Evolutionary conservation across 176 grass and related monocot species (phyloP).

Genomic region (Cenchrus purpureus): DNA sequence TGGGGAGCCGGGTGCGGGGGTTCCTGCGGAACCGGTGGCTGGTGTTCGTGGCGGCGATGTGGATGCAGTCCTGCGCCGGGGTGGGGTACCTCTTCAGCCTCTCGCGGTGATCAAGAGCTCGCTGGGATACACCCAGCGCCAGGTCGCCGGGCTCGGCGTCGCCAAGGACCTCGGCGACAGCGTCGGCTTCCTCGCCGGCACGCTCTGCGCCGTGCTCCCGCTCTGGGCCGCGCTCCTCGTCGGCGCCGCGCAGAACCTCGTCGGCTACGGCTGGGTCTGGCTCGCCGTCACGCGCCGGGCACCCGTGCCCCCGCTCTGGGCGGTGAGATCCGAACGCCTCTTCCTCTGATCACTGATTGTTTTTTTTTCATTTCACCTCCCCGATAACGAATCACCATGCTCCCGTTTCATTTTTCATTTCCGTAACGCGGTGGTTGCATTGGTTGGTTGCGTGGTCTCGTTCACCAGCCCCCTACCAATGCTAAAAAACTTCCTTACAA

Average conservation of each 20-base stretch:
- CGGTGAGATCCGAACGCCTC: slow-evolving; percentile 55
- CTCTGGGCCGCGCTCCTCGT: slow-evolving; percentile 87
- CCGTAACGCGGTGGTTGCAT: background rate
- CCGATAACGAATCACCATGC: slow-evolving; percentile 1
- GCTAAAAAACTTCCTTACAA: background rate
- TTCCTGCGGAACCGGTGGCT: slow-evolving; percentile 82
- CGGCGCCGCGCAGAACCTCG: slow-evolving; percentile 80
- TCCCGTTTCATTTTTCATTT: background rate
- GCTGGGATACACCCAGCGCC: slow-evolving; percentile 84
- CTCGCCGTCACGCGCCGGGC: slow-evolving; percentile 62
- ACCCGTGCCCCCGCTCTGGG: slow-evolving; percentile 75
- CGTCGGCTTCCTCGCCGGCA: slow-evolving; percentile 86
- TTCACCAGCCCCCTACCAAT: background rate
- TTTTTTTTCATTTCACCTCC: background rate
- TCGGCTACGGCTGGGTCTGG: slow-evolving; percentile 88
- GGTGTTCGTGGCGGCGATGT: slow-evolving; percentile 97
- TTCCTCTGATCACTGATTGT: too few species aligned
- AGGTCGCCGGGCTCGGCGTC: slow-evolving; percentile 83
- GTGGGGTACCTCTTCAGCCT: slow-evolving; percentile 93
- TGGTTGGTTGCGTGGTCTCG: slow-evolving; percentile 4
- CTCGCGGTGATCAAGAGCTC: slow-evolving; percentile 83
- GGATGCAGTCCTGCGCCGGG: slow-evolving; percentile 88
- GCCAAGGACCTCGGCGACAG: slow-evolving; percentile 93
- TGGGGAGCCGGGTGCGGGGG: slow-evolving; percentile 35
- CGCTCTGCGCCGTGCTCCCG: slow-evolving; percentile 71